Conservation (phyloP, 2,329 filamentous ascomycete genomes). For the Sporothrix euskadiensis region DNA sequence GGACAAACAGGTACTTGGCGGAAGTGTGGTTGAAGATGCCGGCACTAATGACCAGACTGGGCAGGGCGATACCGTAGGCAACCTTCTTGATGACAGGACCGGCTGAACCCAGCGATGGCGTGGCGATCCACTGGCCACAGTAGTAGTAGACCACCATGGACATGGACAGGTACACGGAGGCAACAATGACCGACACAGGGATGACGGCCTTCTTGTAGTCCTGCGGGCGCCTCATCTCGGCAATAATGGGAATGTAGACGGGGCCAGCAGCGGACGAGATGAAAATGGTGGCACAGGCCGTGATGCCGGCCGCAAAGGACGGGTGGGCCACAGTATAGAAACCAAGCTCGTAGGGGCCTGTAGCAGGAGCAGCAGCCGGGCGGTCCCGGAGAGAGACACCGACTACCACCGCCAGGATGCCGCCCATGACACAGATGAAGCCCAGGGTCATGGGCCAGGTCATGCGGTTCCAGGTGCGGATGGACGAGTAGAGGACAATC, state of each 20-base stretch:
- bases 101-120: conserved; percentile 54
- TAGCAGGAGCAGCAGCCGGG: conserved; percentile 42
- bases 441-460: conserved; percentile 39
- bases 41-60: conserved; percentile 52
- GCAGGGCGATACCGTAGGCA: conserved; percentile 59
- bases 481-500: conserved; percentile 52
- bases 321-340: conserved; percentile 54
- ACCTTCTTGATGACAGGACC: conserved; percentile 62
- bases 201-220: conserved; percentile 60
- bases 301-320: conserved; percentile 57
- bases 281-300: conserved; percentile 56
- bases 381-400: conserved; percentile 44
- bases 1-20: conserved; percentile 41
- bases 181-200: conserved; percentile 52
- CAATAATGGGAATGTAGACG: conserved; percentile 64
- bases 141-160: conserved; percentile 57
- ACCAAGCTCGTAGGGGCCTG: conserved; percentile 46
- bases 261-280: conserved; percentile 57
- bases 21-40: conserved; percentile 38
- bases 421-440: conserved; percentile 59
- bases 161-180: conserved; percentile 53
- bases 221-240: conserved; percentile 61
- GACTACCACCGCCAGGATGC: conserved; percentile 55
- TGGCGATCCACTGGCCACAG: conserved; percentile 63
- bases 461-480: conserved; percentile 51